Conservation (phyloP, 176 grass and related monocot genomes). For the Sorghum bicolor region DNA sequence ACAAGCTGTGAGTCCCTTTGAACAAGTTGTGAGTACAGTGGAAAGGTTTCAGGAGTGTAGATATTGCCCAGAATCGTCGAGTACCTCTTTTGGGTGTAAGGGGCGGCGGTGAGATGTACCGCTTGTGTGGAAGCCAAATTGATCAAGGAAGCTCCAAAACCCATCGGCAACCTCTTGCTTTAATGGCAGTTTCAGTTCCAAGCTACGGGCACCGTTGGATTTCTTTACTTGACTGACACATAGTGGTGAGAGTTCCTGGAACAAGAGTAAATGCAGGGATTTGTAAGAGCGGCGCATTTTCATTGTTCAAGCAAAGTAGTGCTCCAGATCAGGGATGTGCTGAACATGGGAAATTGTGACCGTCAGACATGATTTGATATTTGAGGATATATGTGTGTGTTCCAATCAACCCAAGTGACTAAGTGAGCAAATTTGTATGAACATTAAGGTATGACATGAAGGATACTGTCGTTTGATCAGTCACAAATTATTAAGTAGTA, state of each 20-base stretch:
- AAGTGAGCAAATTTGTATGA: background rate
- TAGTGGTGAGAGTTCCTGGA: slow-evolving; percentile 29
- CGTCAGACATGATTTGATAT: background rate
- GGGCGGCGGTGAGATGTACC: background rate
- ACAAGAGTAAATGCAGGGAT: background rate
- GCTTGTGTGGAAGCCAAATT: slow-evolving; percentile 27
- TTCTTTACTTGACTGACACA: slow-evolving; percentile 20
- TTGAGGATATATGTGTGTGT: background rate
- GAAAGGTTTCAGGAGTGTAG: background rate
- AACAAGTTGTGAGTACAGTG: background rate
- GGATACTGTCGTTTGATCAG: background rate
- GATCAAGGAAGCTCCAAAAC: slow-evolving; percentile 44
- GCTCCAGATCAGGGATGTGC: background rate
- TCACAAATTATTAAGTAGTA: background rate
- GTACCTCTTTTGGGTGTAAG: slow-evolving; percentile 43
- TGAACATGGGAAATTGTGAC: background rate
- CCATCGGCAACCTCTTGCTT: slow-evolving; percentile 11
- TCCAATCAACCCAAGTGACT: background rate
- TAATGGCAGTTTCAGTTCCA: slow-evolving; percentile 34
- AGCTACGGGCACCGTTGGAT: slow-evolving; percentile 23
- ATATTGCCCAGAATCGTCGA: background rate
- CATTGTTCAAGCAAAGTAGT: background rate
- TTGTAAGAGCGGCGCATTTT: background rate
- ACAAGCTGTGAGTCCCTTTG: slow-evolving; percentile 4
- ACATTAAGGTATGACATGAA: background rate